Evolutionary conservation across 225 moss, liverwort and hornwort genomes (phyloP).

Genomic region (Sphagnum contortum): DNA sequence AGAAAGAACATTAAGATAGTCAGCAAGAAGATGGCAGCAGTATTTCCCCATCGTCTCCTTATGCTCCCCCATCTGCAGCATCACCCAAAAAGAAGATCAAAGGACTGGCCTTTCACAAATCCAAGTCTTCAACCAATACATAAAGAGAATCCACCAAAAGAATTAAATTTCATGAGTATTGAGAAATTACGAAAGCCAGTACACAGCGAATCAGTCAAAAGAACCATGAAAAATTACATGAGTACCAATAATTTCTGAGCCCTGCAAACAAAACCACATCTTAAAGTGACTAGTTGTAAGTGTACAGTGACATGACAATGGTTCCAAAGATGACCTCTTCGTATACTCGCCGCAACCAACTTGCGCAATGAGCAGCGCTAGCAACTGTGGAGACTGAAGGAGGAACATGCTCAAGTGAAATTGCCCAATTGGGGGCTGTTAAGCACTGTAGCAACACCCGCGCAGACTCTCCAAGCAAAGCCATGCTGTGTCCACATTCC

Average conservation of each 20-base stretch:
- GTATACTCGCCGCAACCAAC: slow-evolving; percentile 88
- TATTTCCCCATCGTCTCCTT: slow-evolving; percentile 89
- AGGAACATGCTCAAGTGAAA: slow-evolving; percentile 14
- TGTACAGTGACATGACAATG: too few species aligned
- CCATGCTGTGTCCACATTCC: slow-evolving; percentile 86
- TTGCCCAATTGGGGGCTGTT: slow-evolving; percentile 48
- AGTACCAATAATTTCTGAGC: too few species aligned
- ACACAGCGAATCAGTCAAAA: too few species aligned
- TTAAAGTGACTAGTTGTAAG: too few species aligned
- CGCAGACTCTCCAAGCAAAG: slow-evolving; percentile 78
- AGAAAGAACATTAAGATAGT: slow-evolving; percentile 76
- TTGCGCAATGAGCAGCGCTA: slow-evolving; percentile 59
- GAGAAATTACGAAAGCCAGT: too few species aligned
- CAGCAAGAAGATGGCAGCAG: slow-evolving; percentile 82
- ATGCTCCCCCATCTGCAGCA: slow-evolving; percentile 77
- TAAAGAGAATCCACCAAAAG: too few species aligned
- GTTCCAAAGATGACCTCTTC: slow-evolving; percentile 51
- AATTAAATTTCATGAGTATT: too few species aligned
- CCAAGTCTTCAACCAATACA: background rate
- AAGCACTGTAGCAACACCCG: slow-evolving; percentile 69
- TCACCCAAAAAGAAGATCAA: background rate
- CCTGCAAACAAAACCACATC: too few species aligned
- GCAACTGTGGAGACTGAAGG: slow-evolving; percentile 23
- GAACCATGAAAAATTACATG: too few species aligned
- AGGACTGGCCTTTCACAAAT: background rate